These are phyloP conservation scores for Entomortierella parvispora DNA, from an alignment of 192 early-diverging fungal species.

Conservation along the genomic window DNA sequence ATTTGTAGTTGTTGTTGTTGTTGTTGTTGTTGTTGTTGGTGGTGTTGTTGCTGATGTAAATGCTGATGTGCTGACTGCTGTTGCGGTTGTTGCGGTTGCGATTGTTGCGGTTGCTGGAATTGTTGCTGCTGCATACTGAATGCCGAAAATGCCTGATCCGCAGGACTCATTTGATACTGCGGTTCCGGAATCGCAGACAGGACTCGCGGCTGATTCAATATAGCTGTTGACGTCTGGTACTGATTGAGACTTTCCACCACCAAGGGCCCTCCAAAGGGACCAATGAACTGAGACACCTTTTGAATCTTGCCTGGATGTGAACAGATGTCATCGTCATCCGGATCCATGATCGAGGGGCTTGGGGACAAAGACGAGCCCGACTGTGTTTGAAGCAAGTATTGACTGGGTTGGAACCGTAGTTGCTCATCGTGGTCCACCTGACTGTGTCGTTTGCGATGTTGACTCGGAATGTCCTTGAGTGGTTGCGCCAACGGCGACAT, in stretches of 20 bases:
- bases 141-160: neutral
- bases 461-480: neutral
- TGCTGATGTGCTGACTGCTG: neutral
- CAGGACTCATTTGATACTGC: neutral
- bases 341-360: neutral
- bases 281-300: slow-evolving; percentile 42
- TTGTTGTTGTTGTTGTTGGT: neutral
- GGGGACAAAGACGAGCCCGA: neutral
- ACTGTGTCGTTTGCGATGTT: slow-evolving; percentile 21
- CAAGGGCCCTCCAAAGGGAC: slow-evolving; percentile 39
- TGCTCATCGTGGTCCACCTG: slow-evolving; percentile 10
- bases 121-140: slow-evolving; percentile 11
- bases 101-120: slow-evolving; percentile 9
- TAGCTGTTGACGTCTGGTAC: slow-evolving; percentile 34
- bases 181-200: slow-evolving; percentile 15
- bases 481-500: slow-evolving; percentile 14
- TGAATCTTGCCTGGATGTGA: slow-evolving; percentile 28
- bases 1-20: neutral
- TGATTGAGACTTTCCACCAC: slow-evolving; percentile 39
- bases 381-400: neutral
- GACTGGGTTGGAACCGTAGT: neutral
- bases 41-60: neutral
- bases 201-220: slow-evolving; percentile 25
- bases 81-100: neutral
- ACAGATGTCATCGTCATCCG: slow-evolving; percentile 4